phyloP scores from a whole-genome alignment of 176 grass and related monocot species.

The Bonia amplexicaulis region DNA sequence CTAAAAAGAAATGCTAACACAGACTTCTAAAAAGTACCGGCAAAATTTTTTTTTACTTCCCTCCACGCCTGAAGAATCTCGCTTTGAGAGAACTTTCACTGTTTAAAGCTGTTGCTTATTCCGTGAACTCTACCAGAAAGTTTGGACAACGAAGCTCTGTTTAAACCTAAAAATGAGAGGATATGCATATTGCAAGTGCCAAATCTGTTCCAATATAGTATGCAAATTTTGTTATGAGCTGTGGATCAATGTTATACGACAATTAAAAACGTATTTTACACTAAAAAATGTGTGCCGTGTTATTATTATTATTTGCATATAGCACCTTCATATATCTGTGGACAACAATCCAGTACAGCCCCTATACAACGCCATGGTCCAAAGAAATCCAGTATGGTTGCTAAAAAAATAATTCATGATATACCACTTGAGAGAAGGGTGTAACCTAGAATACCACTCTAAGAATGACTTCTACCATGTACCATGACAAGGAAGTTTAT shows the following conservation, averaged over 20 bases:
- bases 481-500: too few species aligned
- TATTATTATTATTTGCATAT: background rate
- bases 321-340: background rate
- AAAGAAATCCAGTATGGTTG: background rate
- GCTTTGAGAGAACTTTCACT: background rate
- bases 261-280: too few species aligned
- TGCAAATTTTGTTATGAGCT: background rate
- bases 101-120: constrained; percentile 20
- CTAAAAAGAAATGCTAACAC: constrained; percentile 5
- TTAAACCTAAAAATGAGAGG: background rate
- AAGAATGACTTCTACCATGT: too few species aligned
- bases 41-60: background rate
- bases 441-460: too few species aligned
- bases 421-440: too few species aligned
- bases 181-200: background rate
- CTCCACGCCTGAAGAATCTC: constrained; percentile 24
- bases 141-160: background rate
- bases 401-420: background rate
- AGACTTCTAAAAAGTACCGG: constrained; percentile 27
- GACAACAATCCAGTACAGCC: background rate
- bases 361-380: background rate
- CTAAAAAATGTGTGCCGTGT: background rate
- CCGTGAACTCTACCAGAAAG: background rate
- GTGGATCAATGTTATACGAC: background rate
- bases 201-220: background rate